These are phyloP conservation scores for Pulveroboletus ravenelii DNA, from an alignment of 768 basidiomycete species.

Conservation along the genomic window DNA sequence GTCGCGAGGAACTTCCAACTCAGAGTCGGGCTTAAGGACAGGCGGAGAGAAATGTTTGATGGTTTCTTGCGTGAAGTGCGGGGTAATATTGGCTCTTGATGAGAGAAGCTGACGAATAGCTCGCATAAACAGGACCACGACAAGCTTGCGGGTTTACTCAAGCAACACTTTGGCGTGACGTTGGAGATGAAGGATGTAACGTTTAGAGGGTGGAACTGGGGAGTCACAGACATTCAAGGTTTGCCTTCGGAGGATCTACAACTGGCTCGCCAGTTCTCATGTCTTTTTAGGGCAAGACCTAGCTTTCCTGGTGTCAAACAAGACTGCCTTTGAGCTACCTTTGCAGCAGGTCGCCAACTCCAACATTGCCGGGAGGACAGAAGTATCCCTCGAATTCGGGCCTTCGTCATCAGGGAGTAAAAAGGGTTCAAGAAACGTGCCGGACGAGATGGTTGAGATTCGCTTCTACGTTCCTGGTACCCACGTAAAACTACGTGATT, in stretches of 20 bases:
- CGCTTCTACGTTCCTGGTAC: conserved; percentile 93
- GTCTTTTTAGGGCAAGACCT: conserved; percentile 71
- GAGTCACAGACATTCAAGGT: conserved; percentile 92
- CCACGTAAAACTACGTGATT: conserved; percentile 54
- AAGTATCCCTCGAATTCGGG: conserved; percentile 97
- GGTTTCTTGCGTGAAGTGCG: conserved; percentile 85
- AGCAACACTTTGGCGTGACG: conserved; percentile 81
- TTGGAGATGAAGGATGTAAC: conserved; percentile 84
- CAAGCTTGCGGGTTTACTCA: conserved; percentile 70
- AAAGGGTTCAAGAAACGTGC: conserved; percentile 38
- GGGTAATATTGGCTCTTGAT: not conserved
- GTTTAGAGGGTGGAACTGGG: conserved; percentile 99
- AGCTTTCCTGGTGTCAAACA: conserved; percentile 84
- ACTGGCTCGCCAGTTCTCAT: not conserved
- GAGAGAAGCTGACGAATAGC: not conserved
- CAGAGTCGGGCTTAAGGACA: conserved; percentile 73
- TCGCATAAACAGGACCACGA: conserved; percentile 71
- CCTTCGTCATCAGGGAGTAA: conserved; percentile 42
- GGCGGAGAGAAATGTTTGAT: conserved; percentile 81
- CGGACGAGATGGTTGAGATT: conserved; percentile 93
- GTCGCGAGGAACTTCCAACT: conserved; percentile 93
- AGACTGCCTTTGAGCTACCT: conserved; percentile 86
- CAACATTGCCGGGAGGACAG: conserved; percentile 94
- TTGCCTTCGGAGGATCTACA: conserved; percentile 10
- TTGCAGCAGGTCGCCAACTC: conserved; percentile 87